A percentile compares a stretch with the other conserved stretches of the same genome.
Evolutionary conservation across 495 filamentous ascomycete genomes (phyloP).

Genomic region (Talaromyces thailandensis): DNA sequence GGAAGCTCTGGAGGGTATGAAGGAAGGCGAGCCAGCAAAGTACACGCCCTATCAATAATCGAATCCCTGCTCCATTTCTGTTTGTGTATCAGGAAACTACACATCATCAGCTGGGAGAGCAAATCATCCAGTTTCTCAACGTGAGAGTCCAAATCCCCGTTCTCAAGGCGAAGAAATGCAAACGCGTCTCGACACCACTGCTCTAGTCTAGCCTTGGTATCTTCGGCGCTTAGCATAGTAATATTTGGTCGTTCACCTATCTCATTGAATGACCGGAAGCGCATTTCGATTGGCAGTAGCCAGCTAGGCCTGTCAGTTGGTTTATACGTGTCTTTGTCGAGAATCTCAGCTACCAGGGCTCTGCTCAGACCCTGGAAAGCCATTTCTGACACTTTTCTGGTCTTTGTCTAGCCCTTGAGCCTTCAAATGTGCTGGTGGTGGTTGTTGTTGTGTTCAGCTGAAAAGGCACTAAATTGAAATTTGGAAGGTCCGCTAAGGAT

Average conservation of each 20-base stretch:
- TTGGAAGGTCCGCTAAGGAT: too few relatives aligned
- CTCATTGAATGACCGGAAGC: background rate
- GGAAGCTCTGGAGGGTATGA: background rate
- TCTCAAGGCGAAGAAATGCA: background rate
- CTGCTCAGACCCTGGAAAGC: background rate
- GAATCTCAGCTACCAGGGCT: background rate
- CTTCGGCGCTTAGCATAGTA: background rate
- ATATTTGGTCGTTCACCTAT: background rate
- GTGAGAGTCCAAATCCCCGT: background rate
- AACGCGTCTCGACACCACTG: background rate
- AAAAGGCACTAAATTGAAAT: too few relatives aligned
- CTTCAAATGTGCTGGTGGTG: too few relatives aligned
- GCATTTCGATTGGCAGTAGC: constrained; percentile 1
- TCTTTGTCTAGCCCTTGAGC: too few relatives aligned
- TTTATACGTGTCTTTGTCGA: background rate
- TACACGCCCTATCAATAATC: background rate
- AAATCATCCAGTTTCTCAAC: background rate
- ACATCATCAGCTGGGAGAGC: background rate
- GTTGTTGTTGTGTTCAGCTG: too few relatives aligned
- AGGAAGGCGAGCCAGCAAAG: background rate
- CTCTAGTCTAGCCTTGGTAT: background rate
- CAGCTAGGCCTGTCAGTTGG: background rate
- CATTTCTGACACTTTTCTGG: too few relatives aligned
- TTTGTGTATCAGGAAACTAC: background rate
- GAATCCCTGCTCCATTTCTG: background rate